Evolutionary conservation across 129 eudicot genomes (phyloP).

Genomic region (Flaveria ramosissima): DNA sequence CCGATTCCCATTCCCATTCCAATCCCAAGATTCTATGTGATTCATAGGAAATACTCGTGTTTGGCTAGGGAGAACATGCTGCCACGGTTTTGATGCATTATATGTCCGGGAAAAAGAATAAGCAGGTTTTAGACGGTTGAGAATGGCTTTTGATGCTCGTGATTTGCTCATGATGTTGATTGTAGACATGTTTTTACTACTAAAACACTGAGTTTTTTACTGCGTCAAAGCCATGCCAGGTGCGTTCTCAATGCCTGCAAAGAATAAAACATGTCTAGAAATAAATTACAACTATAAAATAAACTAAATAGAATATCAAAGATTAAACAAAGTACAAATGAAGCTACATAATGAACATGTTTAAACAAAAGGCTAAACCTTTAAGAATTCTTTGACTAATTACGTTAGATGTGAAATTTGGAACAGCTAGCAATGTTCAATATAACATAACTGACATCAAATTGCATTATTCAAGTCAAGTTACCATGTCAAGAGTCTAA

Average conservation of each 20-base stretch:
- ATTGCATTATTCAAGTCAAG: slow-evolving; percentile 5
- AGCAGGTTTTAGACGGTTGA: slow-evolving; percentile 29
- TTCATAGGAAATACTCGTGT: not conserved
- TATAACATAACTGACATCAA: slow-evolving; percentile 4
- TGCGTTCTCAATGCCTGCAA: slow-evolving; percentile 19
- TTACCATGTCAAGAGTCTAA: slow-evolving; percentile 22
- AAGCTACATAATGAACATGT: not conserved
- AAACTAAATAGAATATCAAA: not conserved
- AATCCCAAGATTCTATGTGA: not conserved
- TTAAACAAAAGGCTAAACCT: not conserved
- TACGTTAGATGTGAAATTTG: not conserved
- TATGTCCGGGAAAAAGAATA: slow-evolving; percentile 20
- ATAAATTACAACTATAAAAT: not conserved
- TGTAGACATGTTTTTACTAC: slow-evolving; percentile 30
- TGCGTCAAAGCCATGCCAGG: slow-evolving; percentile 21
- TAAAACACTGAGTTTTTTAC: not conserved
- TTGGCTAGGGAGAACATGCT: slow-evolving; percentile 18
- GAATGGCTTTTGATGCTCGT: slow-evolving; percentile 37
- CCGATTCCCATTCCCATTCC: slow-evolving; percentile 14
- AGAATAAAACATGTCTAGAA: not conserved
- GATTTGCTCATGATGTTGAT: slow-evolving; percentile 44
- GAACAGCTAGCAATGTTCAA: not conserved
- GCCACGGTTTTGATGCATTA: slow-evolving; percentile 26
- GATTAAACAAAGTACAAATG: not conserved
- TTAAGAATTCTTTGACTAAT: slow-evolving; percentile 9